Percentiles rank a stretch among this genome's conserved stretches.
Conservation (phyloP, 352 stramenopile species). For the Pythium sp. region DNA sequence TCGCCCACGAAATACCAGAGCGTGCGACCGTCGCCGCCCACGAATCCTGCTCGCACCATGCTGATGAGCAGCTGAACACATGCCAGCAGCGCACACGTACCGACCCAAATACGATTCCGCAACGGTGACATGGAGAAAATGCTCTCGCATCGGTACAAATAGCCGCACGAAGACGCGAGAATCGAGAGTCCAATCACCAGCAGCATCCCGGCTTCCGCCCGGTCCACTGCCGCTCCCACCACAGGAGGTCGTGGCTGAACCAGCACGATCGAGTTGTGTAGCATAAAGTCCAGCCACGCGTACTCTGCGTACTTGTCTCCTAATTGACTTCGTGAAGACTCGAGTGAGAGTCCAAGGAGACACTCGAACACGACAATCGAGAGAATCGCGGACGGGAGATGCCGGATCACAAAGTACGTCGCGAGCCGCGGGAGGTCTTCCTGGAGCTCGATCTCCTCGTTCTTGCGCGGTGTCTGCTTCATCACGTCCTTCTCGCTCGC, state of each 20-base stretch:
- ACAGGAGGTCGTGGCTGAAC: constrained; percentile 41
- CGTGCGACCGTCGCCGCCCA: constrained; percentile 45
- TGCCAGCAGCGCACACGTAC: constrained; percentile 33
- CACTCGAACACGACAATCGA: constrained; percentile 68
- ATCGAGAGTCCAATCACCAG: constrained; percentile 65
- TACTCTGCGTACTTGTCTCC: constrained; percentile 28
- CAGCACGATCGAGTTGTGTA: constrained; percentile 44
- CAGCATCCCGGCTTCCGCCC: constrained; percentile 73
- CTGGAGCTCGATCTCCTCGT: constrained; percentile 60
- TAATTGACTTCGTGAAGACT: constrained; percentile 26
- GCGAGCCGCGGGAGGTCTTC: constrained; percentile 59
- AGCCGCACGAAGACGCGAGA: constrained; percentile 66
- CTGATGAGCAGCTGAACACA: constrained; percentile 49
- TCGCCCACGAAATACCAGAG: constrained; percentile 46
- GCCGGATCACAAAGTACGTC: constrained; percentile 68
- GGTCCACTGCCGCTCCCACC: constrained; percentile 60
- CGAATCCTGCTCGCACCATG: constrained; percentile 37
- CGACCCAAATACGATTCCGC: constrained; percentile 70
- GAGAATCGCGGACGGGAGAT: constrained; percentile 60
- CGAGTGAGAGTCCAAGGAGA: constrained; percentile 65
- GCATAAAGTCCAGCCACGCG: constrained; percentile 63
- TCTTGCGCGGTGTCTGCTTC: constrained; percentile 85
- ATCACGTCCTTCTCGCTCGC: constrained; percentile 71
- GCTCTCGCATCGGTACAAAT: constrained; percentile 78
- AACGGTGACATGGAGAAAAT: constrained; percentile 62